phyloP scores from a whole-genome alignment of 192 early-diverging fungal species.

The Jimgerdemannia lactiflua region DNA sequence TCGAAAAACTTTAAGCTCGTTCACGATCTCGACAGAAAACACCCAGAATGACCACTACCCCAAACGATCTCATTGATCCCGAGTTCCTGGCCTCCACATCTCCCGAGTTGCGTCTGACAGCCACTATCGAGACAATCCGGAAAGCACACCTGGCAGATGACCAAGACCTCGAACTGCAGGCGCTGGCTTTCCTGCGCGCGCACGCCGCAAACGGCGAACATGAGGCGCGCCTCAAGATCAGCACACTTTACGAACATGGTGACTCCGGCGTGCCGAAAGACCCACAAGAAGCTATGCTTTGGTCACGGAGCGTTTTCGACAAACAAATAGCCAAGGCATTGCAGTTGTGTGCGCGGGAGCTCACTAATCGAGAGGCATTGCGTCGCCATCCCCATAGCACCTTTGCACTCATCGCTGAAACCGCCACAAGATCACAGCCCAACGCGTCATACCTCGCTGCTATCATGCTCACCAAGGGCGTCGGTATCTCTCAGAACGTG shows the following conservation, averaged over 20 bases:
- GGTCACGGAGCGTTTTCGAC: constrained; percentile 28
- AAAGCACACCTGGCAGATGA: background rate
- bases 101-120: background rate
- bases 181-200: background rate
- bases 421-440: constrained; percentile 7
- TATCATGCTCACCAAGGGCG: constrained; percentile 19
- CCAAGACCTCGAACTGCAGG: background rate
- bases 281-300: constrained; percentile 14
- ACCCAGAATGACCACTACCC: background rate
- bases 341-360: background rate
- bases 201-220: background rate
- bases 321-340: constrained; percentile 23
- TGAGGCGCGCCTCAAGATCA: background rate
- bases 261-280: background rate
- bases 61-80: background rate
- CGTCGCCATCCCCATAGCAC: background rate
- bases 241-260: background rate
- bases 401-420: background rate
- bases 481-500: constrained; percentile 14
- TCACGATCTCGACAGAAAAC: too few relatives aligned
- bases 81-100: background rate
- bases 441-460: constrained; percentile 18
- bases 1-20: too few relatives aligned
- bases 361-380: background rate
- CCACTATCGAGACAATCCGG: background rate